These are phyloP conservation scores for Trichodelitschia bisporula DNA, from an alignment of 495 filamentous ascomycete genomes.

Conservation along the genomic window DNA sequence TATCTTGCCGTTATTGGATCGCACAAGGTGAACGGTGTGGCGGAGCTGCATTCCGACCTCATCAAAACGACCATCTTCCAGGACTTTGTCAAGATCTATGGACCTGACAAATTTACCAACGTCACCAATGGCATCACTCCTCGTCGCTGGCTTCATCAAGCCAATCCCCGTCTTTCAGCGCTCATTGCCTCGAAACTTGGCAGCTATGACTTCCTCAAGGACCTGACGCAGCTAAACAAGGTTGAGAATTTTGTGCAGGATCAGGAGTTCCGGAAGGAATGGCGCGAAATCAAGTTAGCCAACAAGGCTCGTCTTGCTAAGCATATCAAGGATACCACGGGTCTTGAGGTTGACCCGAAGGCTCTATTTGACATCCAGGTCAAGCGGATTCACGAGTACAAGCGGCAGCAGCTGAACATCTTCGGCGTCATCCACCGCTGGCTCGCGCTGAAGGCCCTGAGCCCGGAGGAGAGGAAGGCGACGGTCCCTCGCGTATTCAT, in stretches of 20 bases:
- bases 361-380: slow-evolving; percentile 93
- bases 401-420: slow-evolving; percentile 96
- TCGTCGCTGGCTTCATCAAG: slow-evolving; percentile 87
- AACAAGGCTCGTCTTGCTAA: slow-evolving; percentile 68
- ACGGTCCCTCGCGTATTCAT: slow-evolving; percentile 80
- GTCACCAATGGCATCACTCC: slow-evolving; percentile 97
- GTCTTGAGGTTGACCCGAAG: slow-evolving; percentile 60
- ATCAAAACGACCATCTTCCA: slow-evolving; percentile 98
- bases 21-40: slow-evolving; percentile 97
- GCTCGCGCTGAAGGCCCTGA: slow-evolving; percentile 65
- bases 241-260: slow-evolving; percentile 63
- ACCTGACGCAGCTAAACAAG: slow-evolving; percentile 62
- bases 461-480: slow-evolving; percentile 66
- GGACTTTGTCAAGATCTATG: slow-evolving; percentile 86
- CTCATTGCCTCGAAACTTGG: slow-evolving; percentile 77
- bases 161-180: slow-evolving; percentile 79
- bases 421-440: slow-evolving; percentile 95
- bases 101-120: slow-evolving; percentile 91
- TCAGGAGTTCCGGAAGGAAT: slow-evolving; percentile 72
- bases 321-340: slow-evolving; percentile 60
- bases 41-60: slow-evolving; percentile 87
- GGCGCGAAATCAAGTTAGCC: slow-evolving; percentile 64
- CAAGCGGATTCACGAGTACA: slow-evolving; percentile 98
- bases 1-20: slow-evolving; percentile 86
- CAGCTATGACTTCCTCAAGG: slow-evolving; percentile 60